Base-by-base conservation (phyloP, 306 rosid species). In the Prunus mongolica region DNA sequence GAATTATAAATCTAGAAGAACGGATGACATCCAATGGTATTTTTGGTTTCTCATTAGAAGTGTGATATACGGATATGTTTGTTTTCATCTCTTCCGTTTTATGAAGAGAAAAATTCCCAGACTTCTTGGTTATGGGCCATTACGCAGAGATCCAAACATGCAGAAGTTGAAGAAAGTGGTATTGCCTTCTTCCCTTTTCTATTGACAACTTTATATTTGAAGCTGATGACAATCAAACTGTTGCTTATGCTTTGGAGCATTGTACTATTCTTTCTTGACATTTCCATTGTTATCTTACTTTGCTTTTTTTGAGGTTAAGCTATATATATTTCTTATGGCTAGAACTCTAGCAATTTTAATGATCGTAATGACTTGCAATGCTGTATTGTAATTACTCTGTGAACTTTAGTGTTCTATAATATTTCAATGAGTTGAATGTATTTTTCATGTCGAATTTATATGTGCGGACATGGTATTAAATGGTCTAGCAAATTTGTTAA, bases 121-220 rank as follows among this genome's bases (percentile, higher is more conserved):
- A 19, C 76, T 92, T 82, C 79, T 94, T 65, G 93, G 97, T 81
- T 89, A 52, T 76, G 98, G 95, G 79, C 98, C 97, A 75, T 45
- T 85, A 41, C 95, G 93, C 76, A 90, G 82, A 82, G 69, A 90
- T 80, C 98, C 96, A 55, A 88, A 88, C 72, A 13, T 65, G 76
- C 84, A n/a, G 83, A 94, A 92, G 80, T 78, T 92, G 77, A 76
- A 69, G 72, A 86, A 91, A 86, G 82, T 87, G 97, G 98, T 94
- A 92, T 74, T 72, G 52, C 79, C 77, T 82, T 79, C 12, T 77
- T 70, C 77, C 82, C 83, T 78, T 28, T 68, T 56, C 38, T 75
- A 18, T 55, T 76, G 64, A 72, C 54, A 34, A 61, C 46, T 81
- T 79, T 73, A 18, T 62, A 41, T 58, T 58, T 49, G 30, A 67